These are phyloP conservation scores for Escallonia herrerae DNA, from an alignment of 129 eudicot genomes.

Conservation along the genomic window DNA sequence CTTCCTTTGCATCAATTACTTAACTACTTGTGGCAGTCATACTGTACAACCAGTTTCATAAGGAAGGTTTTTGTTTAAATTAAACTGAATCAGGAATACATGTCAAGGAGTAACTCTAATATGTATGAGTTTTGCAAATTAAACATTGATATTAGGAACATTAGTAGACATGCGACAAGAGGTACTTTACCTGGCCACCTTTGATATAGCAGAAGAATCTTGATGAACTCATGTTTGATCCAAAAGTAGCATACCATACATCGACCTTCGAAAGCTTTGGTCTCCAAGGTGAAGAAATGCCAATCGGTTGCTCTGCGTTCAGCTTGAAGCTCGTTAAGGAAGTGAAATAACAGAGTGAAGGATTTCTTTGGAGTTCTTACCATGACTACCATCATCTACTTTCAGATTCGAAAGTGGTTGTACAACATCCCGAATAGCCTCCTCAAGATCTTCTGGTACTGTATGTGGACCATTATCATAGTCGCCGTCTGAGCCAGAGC, in stretches of 20 bases:
- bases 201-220: slow-evolving; percentile 84
- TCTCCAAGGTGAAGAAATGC: slow-evolving; percentile 57
- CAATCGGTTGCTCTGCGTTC: slow-evolving; percentile 26
- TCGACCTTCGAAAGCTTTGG: slow-evolving; percentile 57
- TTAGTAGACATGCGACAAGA: neutral
- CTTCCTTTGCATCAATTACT: no score
- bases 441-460: slow-evolving; percentile 38
- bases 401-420: slow-evolving; percentile 59
- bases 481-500: slow-evolving; percentile 74
- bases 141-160: neutral
- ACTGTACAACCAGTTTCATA: neutral
- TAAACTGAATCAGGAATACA: neutral
- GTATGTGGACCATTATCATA: slow-evolving; percentile 24
- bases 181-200: slow-evolving; percentile 84
- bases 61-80: no score
- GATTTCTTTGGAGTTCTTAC: slow-evolving; percentile 7
- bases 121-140: neutral
- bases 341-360: slow-evolving; percentile 1
- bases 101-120: neutral
- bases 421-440: slow-evolving; percentile 38
- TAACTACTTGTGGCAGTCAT: neutral
- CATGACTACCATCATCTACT: slow-evolving; percentile 40
- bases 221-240: slow-evolving; percentile 82
- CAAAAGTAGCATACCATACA: slow-evolving; percentile 92
- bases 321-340: slow-evolving; percentile 3